These are phyloP conservation scores for Beauveria medogensis DNA, from an alignment of 2,329 filamentous ascomycete genomes.

Conservation along the genomic window DNA sequence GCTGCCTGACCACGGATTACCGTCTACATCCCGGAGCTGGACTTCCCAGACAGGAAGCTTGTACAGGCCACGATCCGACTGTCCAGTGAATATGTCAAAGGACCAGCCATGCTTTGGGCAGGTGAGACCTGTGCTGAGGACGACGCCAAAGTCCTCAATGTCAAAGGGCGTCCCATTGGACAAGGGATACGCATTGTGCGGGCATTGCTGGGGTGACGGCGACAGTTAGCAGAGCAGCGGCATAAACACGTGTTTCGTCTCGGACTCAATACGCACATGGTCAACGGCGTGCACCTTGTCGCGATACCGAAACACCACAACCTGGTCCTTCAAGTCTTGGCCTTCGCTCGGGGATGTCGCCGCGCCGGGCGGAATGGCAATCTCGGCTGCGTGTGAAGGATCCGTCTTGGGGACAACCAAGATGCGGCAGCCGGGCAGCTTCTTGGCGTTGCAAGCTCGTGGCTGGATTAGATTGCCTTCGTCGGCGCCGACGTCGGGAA, in stretches of 20 bases:
- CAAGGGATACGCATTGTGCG: constrained; percentile 59
- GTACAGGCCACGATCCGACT: constrained; percentile 54
- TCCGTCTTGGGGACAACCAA: constrained; percentile 40
- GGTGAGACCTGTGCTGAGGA: constrained; percentile 52
- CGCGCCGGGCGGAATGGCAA: constrained; percentile 27
- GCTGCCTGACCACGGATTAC: neutral
- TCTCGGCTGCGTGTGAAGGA: constrained; percentile 27
- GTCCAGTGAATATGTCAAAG: constrained; percentile 59
- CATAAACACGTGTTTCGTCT: neutral
- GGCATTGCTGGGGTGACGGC: constrained; percentile 44
- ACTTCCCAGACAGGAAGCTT: constrained; percentile 57
- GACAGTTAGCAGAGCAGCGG: neutral
- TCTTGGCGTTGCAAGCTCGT: constrained; percentile 28
- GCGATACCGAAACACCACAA: constrained; percentile 57
- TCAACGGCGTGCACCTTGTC: constrained; percentile 60
- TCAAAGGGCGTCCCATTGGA: constrained; percentile 57
- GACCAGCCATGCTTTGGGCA: constrained; percentile 67
- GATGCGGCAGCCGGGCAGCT: constrained; percentile 50
- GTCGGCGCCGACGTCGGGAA: constrained; percentile 42
- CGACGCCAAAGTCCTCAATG: constrained; percentile 64
- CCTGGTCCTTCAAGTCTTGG: constrained; percentile 45
- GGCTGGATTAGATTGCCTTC: constrained; percentile 29
- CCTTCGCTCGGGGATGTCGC: constrained; percentile 20
- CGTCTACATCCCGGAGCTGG: constrained; percentile 35
- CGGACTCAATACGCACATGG: constrained; percentile 42